Conservation (phyloP, 352 stramenopile species). For the Elongisporangium senticosum region DNA sequence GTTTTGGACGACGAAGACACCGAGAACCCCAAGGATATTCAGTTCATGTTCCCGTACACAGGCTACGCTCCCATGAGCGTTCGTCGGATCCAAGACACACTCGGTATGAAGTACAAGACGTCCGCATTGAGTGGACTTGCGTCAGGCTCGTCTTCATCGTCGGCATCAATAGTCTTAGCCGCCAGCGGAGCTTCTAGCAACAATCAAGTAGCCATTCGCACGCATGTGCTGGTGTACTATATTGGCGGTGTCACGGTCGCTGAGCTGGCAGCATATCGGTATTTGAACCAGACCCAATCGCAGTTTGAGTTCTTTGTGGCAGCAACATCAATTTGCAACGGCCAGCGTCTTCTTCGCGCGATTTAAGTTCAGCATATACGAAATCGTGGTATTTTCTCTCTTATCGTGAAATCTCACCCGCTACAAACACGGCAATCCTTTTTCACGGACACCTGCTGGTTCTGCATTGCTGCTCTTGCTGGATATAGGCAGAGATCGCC, state of each 20-base stretch:
- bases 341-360: slow-evolving; percentile 50
- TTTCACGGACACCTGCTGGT: too few species aligned
- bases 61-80: slow-evolving; percentile 83
- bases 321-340: slow-evolving; percentile 71
- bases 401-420: too few species aligned
- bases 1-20: slow-evolving; percentile 50
- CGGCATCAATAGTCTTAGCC: slow-evolving; percentile 9
- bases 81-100: slow-evolving; percentile 64
- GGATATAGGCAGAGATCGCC: too few species aligned
- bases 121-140: slow-evolving; percentile 13
- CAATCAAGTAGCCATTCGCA: background rate
- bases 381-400: too few species aligned
- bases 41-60: slow-evolving; percentile 85
- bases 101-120: slow-evolving; percentile 64
- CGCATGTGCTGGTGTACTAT: slow-evolving; percentile 75
- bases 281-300: slow-evolving; percentile 59
- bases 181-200: slow-evolving; percentile 13
- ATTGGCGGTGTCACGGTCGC: slow-evolving; percentile 78
- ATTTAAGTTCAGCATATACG: slow-evolving; percentile 19
- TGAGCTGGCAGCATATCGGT: slow-evolving; percentile 73
- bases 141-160: slow-evolving; percentile 25
- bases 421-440: too few species aligned
- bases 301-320: slow-evolving; percentile 64
- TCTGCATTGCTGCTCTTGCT: too few species aligned
- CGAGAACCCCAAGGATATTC: slow-evolving; percentile 48